phyloP scores from a whole-genome alignment of 208 protist species.

The Leishmania tropica region DNA sequence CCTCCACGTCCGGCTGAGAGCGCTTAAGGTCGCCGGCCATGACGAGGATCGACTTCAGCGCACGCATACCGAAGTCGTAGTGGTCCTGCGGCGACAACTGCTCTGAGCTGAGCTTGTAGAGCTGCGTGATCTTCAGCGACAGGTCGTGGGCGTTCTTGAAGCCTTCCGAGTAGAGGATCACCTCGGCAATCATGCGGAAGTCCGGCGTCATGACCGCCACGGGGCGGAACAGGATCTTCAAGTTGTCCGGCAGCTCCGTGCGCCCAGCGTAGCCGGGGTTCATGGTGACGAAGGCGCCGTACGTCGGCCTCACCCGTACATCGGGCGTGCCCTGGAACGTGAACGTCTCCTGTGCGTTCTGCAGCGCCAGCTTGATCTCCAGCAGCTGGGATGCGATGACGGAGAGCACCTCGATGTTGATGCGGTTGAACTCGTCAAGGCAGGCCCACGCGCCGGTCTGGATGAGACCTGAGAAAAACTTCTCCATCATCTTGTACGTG shows the following conservation, averaged over 20 bases:
- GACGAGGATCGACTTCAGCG: conserved; percentile 98
- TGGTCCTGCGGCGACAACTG: conserved; percentile 97
- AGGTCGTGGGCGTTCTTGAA: conserved; percentile 96
- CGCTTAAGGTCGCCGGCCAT: conserved; percentile 98
- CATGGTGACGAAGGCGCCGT: conserved; percentile 99
- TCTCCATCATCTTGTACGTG: conserved; percentile 98
- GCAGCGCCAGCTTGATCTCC: conserved; percentile 96
- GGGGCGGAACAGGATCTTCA: conserved; percentile 98
- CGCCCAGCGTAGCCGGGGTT: conserved; percentile 99
- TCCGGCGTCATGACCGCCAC: conserved; percentile 98
- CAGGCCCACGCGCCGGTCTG: conserved; percentile 98
- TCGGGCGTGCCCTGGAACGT: conserved; percentile 96
- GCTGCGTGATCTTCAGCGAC: conserved; percentile 97
- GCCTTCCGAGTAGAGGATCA: conserved; percentile 98
- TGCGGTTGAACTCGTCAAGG: conserved; percentile 99
- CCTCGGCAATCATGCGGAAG: conserved; percentile 98
- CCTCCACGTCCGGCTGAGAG: conserved; percentile 94
- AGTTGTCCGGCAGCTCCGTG: conserved; percentile 98
- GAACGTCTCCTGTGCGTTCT: conserved; percentile 83
- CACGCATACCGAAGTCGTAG: conserved; percentile 99
- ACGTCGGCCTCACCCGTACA: conserved; percentile 94
- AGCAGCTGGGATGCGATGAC: conserved; percentile 98
- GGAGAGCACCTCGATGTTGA: conserved; percentile 98
- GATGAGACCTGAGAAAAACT: conserved; percentile 97
- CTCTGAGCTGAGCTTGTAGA: conserved; percentile 99